Evolutionary conservation across 768 basidiomycete species (phyloP), one percentile per base, ranked within the genome.

Genomic region (Lyophyllum atratum): DNA sequence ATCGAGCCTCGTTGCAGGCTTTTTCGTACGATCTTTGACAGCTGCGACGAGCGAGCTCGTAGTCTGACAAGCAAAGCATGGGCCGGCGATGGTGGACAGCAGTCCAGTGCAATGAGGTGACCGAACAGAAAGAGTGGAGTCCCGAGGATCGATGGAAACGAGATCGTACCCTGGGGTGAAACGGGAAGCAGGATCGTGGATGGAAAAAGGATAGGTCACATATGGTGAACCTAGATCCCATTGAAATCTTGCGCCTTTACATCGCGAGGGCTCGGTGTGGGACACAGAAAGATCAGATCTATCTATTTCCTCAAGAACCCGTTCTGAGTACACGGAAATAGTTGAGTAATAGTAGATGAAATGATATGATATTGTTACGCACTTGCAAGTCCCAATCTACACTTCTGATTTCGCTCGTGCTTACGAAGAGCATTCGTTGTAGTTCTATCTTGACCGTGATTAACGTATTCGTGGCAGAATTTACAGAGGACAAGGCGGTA

Each of bases 371-470:
- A 26, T 42, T 42, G n/a, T 42, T 4, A 49, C 28, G 25, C 29
- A 54, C 53, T 26, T 15, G 53, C 53, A 28, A 54, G 22, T 6
- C 24, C 42, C 25, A 47, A 29, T 34, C 14, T 54, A n/a, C 53
- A 54, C 42, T 44, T 45, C 43, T 45, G 25, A 33, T 25, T 54
- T 26, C 33, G 28, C 25, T 54, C 12, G 28, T 52, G 53, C 22
- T 46, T 21, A 15, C 11, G 26, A 8, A 54, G 44, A 7, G 42
- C 21, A 34, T n/a, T 17, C 25, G 6, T 54, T n/a, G 44, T 33
- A 2, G 6, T 9, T 24, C 4, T 26, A 31, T 54, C 45, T n/a
- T 45, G 7, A 11, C 45, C 43, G 21, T 54, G 53, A 47, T 54
- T 46, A 25, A 47, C 21, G 28, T 54, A 54, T 19, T 46, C n/a